These are phyloP conservation scores for Linnemannia schmuckeri DNA, from an alignment of 192 early-diverging fungal genomes.

Conservation along the genomic window DNA sequence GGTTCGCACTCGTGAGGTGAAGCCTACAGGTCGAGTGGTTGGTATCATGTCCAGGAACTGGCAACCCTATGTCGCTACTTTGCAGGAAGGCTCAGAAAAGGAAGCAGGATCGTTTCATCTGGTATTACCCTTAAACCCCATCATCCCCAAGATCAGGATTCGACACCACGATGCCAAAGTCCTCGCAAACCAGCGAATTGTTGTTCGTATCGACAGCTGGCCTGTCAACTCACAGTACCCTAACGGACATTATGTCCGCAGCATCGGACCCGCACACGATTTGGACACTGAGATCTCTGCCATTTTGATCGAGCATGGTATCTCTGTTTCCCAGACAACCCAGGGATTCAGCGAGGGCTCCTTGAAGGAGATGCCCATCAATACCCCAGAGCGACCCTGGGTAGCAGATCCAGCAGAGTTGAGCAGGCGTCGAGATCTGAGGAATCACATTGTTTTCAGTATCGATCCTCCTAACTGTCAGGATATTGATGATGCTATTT, in stretches of 20 bases:
- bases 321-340: slow-evolving; percentile 80
- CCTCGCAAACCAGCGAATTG: slow-evolving; percentile 74
- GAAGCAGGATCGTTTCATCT: slow-evolving; percentile 69
- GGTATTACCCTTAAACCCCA: slow-evolving; percentile 74
- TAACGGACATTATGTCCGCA: slow-evolving; percentile 81
- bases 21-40: slow-evolving; percentile 69
- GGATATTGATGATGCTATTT: slow-evolving; percentile 87
- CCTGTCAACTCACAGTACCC: slow-evolving; percentile 79
- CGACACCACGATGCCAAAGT: slow-evolving; percentile 70
- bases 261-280: slow-evolving; percentile 73
- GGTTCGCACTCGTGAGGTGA: slow-evolving; percentile 35
- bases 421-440: slow-evolving; percentile 40
- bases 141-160: slow-evolving; percentile 83
- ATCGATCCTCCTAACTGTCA: slow-evolving; percentile 84
- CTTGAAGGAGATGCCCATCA: slow-evolving; percentile 75
- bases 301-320: slow-evolving; percentile 82
- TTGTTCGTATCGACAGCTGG: slow-evolving; percentile 81
- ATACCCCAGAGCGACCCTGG: slow-evolving; percentile 69
- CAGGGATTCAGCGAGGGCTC: slow-evolving; percentile 75
- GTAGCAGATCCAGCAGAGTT: slow-evolving; percentile 55
- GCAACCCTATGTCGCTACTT: slow-evolving; percentile 82
- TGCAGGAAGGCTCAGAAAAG: slow-evolving; percentile 71
- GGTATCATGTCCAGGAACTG: slow-evolving; percentile 76
- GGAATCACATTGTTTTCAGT: slow-evolving; percentile 65
- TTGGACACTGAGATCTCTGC: slow-evolving; percentile 82